A percentile compares a stretch with the other conserved stretches of the same genome.
Evolutionary conservation across 2,329 filamentous ascomycete genomes (phyloP).

Genomic region (Fusarium sp.): DNA sequence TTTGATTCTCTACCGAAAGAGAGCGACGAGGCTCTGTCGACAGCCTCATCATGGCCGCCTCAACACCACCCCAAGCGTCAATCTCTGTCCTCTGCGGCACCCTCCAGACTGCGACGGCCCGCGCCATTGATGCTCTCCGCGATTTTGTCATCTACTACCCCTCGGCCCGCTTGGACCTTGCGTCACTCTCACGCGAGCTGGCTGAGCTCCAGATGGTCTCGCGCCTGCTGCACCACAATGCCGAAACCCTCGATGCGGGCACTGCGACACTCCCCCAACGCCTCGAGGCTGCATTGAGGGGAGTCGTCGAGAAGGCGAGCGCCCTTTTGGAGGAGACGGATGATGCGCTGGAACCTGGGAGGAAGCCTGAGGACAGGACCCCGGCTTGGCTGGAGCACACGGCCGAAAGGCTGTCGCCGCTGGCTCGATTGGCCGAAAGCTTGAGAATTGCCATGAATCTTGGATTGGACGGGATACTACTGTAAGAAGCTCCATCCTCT

Average conservation of each 20-base stretch:
- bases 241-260: conserved; percentile 28
- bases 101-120: conserved; percentile 35
- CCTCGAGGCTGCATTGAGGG: conserved; percentile 26
- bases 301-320: conserved; percentile 33
- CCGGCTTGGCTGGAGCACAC: conserved; percentile 40
- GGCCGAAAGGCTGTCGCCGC: conserved; percentile 36
- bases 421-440: conserved; percentile 34
- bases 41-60: conserved; percentile 13
- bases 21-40: not conserved
- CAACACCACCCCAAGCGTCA: conserved; percentile 3
- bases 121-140: conserved; percentile 36
- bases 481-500: conserved; percentile 20
- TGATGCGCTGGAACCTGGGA: conserved; percentile 34
- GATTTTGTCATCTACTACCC: conserved; percentile 41
- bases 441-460: conserved; percentile 41
- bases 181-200: conserved; percentile 44
- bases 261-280: conserved; percentile 19
- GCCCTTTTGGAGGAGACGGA: conserved; percentile 38
- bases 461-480: conserved; percentile 36
- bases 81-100: conserved; percentile 36
- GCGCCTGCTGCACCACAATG: conserved; percentile 42
- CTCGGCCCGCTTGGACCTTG: conserved; percentile 39
- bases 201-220: conserved; percentile 43
- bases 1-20: not conserved
- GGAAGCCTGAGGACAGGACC: conserved; percentile 22